Conservation (phyloP, 2,329 filamentous ascomycete species). For the Colletotrichum echinochloae region DNA sequence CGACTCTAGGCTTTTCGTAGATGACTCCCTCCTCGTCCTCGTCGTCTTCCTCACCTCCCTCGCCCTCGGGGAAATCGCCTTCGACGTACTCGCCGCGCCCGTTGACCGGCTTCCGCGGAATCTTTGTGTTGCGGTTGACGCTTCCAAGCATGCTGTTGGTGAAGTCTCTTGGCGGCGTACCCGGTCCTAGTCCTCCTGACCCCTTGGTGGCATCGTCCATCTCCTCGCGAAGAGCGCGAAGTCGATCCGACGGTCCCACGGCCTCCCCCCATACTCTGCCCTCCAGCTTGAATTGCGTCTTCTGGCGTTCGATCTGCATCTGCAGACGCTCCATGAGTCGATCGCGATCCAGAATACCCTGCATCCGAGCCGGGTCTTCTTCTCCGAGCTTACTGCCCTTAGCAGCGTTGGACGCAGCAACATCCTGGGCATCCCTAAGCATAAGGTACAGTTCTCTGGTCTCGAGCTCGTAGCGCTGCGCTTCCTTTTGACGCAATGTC, state of each 20-base stretch:
- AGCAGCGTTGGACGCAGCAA: slow-evolving; percentile 85
- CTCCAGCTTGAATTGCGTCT: slow-evolving; percentile 97
- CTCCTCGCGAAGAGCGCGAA: slow-evolving; percentile 91
- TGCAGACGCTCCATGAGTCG: slow-evolving; percentile 93
- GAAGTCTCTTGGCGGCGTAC: slow-evolving; percentile 71
- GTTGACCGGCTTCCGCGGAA: slow-evolving; percentile 66
- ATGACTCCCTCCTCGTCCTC: slow-evolving; percentile 70
- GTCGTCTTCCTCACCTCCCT: slow-evolving; percentile 58
- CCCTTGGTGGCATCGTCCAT: slow-evolving; percentile 79
- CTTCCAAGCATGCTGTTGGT: slow-evolving; percentile 80
- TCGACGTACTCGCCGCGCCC: slow-evolving; percentile 56
- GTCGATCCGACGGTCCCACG: slow-evolving; percentile 87
- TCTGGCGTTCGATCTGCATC: slow-evolving; percentile 94
- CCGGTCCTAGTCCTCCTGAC: slow-evolving; percentile 62
- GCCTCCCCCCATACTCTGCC: slow-evolving; percentile 89
- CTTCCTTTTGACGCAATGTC: slow-evolving; percentile 86
- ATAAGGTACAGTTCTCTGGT: slow-evolving; percentile 97
- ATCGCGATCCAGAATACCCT: slow-evolving; percentile 93
- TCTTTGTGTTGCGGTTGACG: slow-evolving; percentile 71
- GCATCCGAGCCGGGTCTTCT: slow-evolving; percentile 80
- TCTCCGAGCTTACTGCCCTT: slow-evolving; percentile 66
- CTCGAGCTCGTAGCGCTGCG: slow-evolving; percentile 95
- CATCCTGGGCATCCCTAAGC: slow-evolving; percentile 96
- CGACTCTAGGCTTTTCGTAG: slow-evolving; percentile 82
- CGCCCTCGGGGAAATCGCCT: slow-evolving; percentile 52